phyloP scores from a whole-genome alignment of 176 grass and related monocot genomes.

The Pontederia paniculata region DNA sequence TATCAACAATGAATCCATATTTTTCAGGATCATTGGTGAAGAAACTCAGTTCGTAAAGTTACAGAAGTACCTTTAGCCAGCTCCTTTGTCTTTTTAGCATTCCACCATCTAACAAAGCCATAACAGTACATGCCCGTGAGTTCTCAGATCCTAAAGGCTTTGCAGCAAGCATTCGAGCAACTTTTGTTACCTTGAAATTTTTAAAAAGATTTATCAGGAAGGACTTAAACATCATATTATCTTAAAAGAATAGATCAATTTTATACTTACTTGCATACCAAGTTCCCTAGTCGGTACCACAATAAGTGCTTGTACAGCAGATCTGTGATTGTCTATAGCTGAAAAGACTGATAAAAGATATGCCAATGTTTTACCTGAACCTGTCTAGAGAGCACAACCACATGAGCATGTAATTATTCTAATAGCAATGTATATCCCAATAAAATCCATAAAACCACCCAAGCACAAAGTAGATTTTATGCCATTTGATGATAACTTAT shows the following conservation, averaged over 20 bases:
- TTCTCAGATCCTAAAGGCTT: constrained; percentile 26
- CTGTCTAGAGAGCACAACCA: constrained; percentile 46
- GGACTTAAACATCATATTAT: neutral
- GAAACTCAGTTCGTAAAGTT: no score
- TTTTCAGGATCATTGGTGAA: no score
- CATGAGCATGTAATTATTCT: no score
- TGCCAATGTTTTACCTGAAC: constrained; percentile 92
- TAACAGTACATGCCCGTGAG: constrained; percentile 42
- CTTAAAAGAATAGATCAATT: neutral
- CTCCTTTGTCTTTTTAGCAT: constrained; percentile 85
- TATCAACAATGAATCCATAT: no score
- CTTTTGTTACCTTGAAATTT: constrained; percentile 65
- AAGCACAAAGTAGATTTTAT: no score
- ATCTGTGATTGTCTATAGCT: constrained; percentile 50
- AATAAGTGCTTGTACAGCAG: constrained; percentile 74
- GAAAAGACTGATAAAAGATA: constrained; percentile 72
- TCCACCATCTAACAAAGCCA: constrained; percentile 91
- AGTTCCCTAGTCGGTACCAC: constrained; percentile 87
- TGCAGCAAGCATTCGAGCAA: constrained; percentile 53
- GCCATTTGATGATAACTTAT: no score
- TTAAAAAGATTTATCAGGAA: neutral
- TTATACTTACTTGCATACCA: constrained; percentile 61
- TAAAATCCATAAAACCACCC: no score
- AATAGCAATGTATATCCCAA: no score
- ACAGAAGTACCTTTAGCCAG: constrained; percentile 69